These are phyloP conservation scores for Sugiyamaella grinbergsii DNA, from an alignment of 1,139 yeast species.

Conservation along the genomic window DNA sequence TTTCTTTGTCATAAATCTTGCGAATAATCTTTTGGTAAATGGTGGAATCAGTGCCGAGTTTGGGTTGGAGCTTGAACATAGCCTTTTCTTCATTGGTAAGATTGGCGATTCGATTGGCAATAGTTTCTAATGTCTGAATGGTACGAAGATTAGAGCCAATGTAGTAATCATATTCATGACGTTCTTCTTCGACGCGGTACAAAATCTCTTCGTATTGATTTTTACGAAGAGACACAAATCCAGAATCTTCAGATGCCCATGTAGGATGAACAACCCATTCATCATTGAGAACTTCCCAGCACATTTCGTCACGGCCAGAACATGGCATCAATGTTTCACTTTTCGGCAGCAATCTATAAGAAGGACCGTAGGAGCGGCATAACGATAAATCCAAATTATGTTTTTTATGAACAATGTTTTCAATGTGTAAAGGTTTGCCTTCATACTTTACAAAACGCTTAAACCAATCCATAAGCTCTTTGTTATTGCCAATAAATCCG, in stretches of 20 bases:
- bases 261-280: constrained; percentile 99
- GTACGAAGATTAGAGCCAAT: constrained; percentile 95
- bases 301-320: constrained; percentile 97
- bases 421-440: constrained; percentile 60
- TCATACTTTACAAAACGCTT: constrained; percentile 88
- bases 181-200: constrained; percentile 94
- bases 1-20: constrained; percentile 89
- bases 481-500: constrained; percentile 77
- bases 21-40: constrained; percentile 92
- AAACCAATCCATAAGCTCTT: constrained; percentile 87
- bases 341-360: constrained; percentile 89
- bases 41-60: constrained; percentile 90
- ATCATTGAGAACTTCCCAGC: constrained; percentile 97
- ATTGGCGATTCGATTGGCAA: constrained; percentile 89
- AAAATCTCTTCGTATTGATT: constrained; percentile 96
- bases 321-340: constrained; percentile 97
- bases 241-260: constrained; percentile 99
- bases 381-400: constrained; percentile 85
- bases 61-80: constrained; percentile 83
- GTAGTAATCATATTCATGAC: constrained; percentile 93
- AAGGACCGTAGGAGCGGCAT: constrained; percentile 82
- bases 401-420: constrained; percentile 83
- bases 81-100: constrained; percentile 92
- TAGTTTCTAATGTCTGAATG: constrained; percentile 91
- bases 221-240: constrained; percentile 95